Evolutionary conservation across 495 filamentous ascomycete species (phyloP).

Genomic region (Venustampulla echinocandica): DNA sequence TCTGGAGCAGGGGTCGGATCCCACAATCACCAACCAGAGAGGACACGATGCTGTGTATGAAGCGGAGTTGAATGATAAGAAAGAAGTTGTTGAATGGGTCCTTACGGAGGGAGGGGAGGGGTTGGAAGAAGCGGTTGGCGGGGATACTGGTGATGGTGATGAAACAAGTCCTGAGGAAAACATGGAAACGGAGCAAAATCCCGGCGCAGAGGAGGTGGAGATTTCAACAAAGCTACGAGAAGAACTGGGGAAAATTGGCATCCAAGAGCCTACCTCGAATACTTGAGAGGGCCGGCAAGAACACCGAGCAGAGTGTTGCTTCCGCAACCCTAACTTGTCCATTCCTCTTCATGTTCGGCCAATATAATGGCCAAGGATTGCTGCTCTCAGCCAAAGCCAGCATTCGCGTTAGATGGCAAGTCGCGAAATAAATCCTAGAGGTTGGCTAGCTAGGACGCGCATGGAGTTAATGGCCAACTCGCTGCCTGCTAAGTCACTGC

Average conservation of each 20-base stretch:
- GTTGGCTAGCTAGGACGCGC: too few relatives aligned
- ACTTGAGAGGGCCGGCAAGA: too few relatives aligned
- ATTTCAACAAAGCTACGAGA: neutral
- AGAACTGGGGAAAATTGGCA: neutral
- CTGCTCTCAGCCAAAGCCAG: too few relatives aligned
- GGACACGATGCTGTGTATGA: slow-evolving; percentile 82
- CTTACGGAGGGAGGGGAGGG: slow-evolving; percentile 42
- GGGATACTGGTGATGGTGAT: slow-evolving; percentile 25
- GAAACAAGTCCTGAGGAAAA: slow-evolving; percentile 11
- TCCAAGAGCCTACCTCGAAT: neutral
- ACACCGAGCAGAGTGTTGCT: too few relatives aligned
- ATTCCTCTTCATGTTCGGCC: too few relatives aligned
- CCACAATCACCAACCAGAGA: slow-evolving; percentile 64
- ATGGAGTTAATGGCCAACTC: too few relatives aligned
- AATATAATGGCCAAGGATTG: too few relatives aligned
- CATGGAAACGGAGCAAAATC: neutral
- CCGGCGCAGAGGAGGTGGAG: neutral
- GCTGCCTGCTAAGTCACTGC: too few relatives aligned
- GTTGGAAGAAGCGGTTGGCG: slow-evolving; percentile 43
- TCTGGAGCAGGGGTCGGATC: slow-evolving; percentile 59
- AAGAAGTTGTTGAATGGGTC: slow-evolving; percentile 58
- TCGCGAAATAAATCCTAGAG: too few relatives aligned
- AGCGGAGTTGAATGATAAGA: slow-evolving; percentile 64
- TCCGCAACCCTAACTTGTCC: too few relatives aligned
- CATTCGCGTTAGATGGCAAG: too few relatives aligned